phyloP scores from a whole-genome alignment of 2,329 filamentous ascomycete species.

The Hyphodiscus sp. region DNA sequence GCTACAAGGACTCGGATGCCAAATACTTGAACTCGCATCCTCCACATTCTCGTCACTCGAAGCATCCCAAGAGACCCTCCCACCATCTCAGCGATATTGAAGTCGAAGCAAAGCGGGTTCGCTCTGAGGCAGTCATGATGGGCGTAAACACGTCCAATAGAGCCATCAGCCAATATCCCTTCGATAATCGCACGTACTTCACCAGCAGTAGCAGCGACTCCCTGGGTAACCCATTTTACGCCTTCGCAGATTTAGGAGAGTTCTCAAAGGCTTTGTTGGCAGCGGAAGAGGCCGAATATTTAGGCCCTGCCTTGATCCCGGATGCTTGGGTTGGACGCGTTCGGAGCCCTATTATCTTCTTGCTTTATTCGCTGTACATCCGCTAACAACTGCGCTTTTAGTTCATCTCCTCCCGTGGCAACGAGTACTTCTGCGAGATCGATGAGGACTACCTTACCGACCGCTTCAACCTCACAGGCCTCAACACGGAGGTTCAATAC shows the following conservation, averaged over 20 bases:
- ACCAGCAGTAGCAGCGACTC: background rate
- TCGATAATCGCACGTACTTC: background rate
- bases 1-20: background rate
- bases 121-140: background rate
- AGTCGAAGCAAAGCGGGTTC: background rate
- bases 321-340: background rate
- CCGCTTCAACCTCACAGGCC: conserved; percentile 92
- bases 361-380: background rate
- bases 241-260: background rate
- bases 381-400: conserved; percentile 34
- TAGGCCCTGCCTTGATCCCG: background rate
- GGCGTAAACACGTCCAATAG: background rate
- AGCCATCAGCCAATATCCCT: too few species aligned
- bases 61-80: background rate
- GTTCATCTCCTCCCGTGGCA: conserved; percentile 97
- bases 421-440: conserved; percentile 99
- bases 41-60: too few species aligned
- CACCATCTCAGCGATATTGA: background rate
- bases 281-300: background rate
- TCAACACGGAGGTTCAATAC: conserved; percentile 96
- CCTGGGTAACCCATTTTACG: too few species aligned
- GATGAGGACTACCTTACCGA: conserved; percentile 98
- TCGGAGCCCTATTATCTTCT: background rate
- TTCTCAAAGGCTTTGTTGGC: background rate
- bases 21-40: background rate